phyloP scores from a whole-genome alignment of 2,329 filamentous ascomycete species.

The Colletotrichum sp. region DNA sequence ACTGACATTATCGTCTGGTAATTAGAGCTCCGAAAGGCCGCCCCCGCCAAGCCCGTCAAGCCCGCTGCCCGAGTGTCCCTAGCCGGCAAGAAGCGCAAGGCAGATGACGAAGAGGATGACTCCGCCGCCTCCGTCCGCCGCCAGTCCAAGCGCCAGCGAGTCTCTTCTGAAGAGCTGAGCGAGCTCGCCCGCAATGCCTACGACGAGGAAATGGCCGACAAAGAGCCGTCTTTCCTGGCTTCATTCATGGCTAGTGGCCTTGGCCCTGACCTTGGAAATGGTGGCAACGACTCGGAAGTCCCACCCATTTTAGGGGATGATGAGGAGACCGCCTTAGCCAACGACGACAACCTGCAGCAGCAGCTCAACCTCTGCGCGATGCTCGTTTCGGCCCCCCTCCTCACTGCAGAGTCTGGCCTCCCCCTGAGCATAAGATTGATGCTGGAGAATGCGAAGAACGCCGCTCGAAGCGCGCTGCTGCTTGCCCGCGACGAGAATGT shows the following conservation, averaged over 20 bases:
- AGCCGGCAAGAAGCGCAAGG: background rate
- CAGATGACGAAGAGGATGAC: background rate
- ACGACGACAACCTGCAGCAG: background rate
- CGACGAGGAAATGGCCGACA: background rate
- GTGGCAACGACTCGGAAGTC: background rate
- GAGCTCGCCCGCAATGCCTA: background rate
- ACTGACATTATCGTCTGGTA: background rate
- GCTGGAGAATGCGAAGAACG: background rate
- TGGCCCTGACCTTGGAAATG: background rate
- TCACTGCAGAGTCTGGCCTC: background rate
- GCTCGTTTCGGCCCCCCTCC: background rate
- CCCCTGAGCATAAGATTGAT: background rate
- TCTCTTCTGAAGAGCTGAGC: background rate
- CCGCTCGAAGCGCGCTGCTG: background rate
- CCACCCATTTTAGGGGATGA: fast-evolving
- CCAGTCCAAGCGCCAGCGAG: background rate
- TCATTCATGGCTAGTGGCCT: background rate
- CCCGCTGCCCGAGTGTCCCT: background rate
- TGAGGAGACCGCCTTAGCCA: background rate
- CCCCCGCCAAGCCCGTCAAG: background rate
- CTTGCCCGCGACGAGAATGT: background rate
- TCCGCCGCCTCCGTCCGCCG: background rate
- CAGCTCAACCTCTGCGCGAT: background rate
- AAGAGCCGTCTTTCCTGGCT: background rate
- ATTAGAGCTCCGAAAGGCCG: background rate